Evolutionary conservation across 2,329 filamentous ascomycete genomes (phyloP), one percentile per base, ranked within the genome.

Genomic region (Pyrenophora teres): DNA sequence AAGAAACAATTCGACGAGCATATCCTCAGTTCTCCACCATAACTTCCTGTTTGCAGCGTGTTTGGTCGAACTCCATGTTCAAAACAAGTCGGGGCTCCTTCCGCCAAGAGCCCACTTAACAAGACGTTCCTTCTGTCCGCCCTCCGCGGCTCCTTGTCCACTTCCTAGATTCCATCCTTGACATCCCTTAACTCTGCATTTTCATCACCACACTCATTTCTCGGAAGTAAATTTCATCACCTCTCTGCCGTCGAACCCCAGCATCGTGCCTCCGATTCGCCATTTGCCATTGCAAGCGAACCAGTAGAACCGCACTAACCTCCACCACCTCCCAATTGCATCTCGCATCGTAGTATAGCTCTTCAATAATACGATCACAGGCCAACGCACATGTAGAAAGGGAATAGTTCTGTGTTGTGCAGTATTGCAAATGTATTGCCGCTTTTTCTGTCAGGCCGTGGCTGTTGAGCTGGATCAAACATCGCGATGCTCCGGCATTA

Each of bases 111-210:
- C 2, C 10, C 27, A 30, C 9, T 30, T 13, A 30, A 30, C 9
- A 30, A 30, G 10, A 30, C 27, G 27, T 30, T 13, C 9, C 27
- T 10, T 30, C 27, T 30, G 27, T 30, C 8, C 9, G 27, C 12
- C 10, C 27, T 30, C 27, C 10, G 27, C 10, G 27, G 27, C 27
- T 27, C 27, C 27, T 30, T 10, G 7, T 30, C 27, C 23, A 25
- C 23, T 25, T 7, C 23, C 8, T 6, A 25, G 8, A 25, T 40
- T 41, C 13, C 1, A 16, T 41, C 4, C 9, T 35, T 9, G 43
- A 36, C 43, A 65, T 61, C 60, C 60, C 63, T 63, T 61, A 59
- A 54, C 50, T 56, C 44, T 65, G 64, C 60, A 68, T 63, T 52
- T 56, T 47, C 40, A 41, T 51, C 55, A 41, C 44, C 31, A 41